Conservation (phyloP, 2,329 filamentous ascomycete species). For the Davidsoniella eucalypti region DNA sequence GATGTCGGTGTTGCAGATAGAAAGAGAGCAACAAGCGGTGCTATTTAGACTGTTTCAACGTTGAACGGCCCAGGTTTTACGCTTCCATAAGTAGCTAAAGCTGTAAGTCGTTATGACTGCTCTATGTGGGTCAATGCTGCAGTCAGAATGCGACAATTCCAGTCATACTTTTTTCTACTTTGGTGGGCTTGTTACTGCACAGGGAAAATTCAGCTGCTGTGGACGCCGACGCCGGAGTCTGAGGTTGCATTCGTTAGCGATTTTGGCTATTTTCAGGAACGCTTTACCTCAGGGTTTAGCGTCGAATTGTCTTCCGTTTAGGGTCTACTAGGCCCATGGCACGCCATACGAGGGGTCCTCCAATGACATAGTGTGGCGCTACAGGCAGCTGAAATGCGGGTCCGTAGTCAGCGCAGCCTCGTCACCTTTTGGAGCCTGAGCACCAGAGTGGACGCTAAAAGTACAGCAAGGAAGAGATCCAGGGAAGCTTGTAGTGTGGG, state of each 20-base stretch:
- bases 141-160: not conserved
- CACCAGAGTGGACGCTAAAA: not conserved
- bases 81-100: slow-evolving; percentile 8
- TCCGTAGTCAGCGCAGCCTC: slow-evolving; percentile 6
- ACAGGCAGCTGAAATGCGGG: not conserved
- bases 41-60: too few relatives aligned
- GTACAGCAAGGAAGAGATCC: not conserved
- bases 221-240: slow-evolving; percentile 8
- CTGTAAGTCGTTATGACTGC: slow-evolving; percentile 5
- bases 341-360: slow-evolving; percentile 5
- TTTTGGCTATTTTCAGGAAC: not conserved
- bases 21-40: not conserved
- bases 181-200: not conserved
- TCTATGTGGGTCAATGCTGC: slow-evolving; percentile 1
- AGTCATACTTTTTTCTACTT: not conserved
- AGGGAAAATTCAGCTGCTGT: not conserved
- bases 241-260: not conserved
- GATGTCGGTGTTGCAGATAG: not conserved
- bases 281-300: not conserved
- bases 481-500: not conserved
- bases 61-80: too few relatives aligned
- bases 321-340: not conserved
- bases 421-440: slow-evolving; percentile 12
- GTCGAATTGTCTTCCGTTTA: not conserved
- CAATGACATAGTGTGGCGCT: slow-evolving; percentile 8